Percentiles rank a stretch among this genome's conserved stretches.
These are phyloP conservation scores for Thielaviopsis musarum DNA, from an alignment of 2,329 filamentous ascomycete genomes.

Conservation along the genomic window DNA sequence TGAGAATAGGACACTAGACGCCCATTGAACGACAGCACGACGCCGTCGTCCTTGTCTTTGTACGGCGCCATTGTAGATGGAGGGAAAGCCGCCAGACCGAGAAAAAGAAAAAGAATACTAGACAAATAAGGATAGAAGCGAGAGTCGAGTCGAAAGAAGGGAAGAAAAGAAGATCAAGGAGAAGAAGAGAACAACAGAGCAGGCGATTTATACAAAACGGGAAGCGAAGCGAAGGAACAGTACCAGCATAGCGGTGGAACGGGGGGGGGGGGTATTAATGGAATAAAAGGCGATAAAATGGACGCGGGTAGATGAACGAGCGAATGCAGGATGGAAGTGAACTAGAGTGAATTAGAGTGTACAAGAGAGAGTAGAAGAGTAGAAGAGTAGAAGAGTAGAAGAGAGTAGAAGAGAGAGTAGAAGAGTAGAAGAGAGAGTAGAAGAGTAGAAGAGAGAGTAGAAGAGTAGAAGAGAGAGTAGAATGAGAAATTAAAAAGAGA, in stretches of 20 bases:
- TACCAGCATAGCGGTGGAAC: no score
- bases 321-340: no score
- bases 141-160: neutral
- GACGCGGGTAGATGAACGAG: no score
- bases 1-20: constrained; percentile 85
- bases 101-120: neutral
- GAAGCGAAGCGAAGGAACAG: neutral
- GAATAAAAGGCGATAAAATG: no score
- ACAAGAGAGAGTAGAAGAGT: no score
- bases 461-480: neutral
- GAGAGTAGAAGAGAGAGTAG: no score
- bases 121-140: neutral
- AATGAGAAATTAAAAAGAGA: neutral
- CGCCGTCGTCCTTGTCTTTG: constrained; percentile 48
- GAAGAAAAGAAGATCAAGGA: neutral
- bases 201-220: neutral
- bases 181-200: constrained; percentile 1
- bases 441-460: neutral
- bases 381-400: no score
- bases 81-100: constrained; percentile 10
- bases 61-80: constrained; percentile 29
- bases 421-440: no score
- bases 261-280: no score
- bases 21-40: constrained; percentile 54
- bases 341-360: no score